Percentiles rank a stretch among this genome's conserved stretches.
These are phyloP conservation scores for Phaeomoniella chlamydospora DNA, from an alignment of 2,329 filamentous ascomycete species.

Conservation along the genomic window DNA sequence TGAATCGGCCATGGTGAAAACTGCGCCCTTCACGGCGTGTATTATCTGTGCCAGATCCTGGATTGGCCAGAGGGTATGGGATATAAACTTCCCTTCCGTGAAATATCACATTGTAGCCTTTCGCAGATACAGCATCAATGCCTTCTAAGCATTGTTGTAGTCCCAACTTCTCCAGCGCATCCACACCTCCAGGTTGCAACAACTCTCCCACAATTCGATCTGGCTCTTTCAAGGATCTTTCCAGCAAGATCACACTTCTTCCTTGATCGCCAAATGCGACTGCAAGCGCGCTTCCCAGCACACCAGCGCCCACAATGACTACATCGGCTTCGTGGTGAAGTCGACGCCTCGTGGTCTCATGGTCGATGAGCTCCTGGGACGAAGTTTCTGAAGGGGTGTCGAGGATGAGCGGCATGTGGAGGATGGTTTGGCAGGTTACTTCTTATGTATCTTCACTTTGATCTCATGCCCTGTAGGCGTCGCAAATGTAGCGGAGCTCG, in stretches of 20 bases:
- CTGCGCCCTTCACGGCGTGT: slow-evolving; percentile 53
- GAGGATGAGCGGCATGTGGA: slow-evolving; percentile 12
- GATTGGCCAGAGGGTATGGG: slow-evolving; percentile 55
- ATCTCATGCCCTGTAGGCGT: too few relatives aligned
- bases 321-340: slow-evolving; percentile 58
- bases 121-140: slow-evolving; percentile 72
- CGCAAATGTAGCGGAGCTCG: too few relatives aligned
- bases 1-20: slow-evolving; percentile 93
- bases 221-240: slow-evolving; percentile 79
- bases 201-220: slow-evolving; percentile 94
- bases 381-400: slow-evolving; percentile 13
- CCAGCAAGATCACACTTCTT: slow-evolving; percentile 77
- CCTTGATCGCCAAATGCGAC: slow-evolving; percentile 77
- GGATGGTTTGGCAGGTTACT: too few relatives aligned
- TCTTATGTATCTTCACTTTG: too few relatives aligned
- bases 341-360: slow-evolving; percentile 29
- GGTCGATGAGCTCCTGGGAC: slow-evolving; percentile 5
- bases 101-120: slow-evolving; percentile 82
- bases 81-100: slow-evolving; percentile 59
- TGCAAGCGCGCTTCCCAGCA: slow-evolving; percentile 78
- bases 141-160: slow-evolving; percentile 68
- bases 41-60: slow-evolving; percentile 5
- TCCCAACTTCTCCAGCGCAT: slow-evolving; percentile 66
- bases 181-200: slow-evolving; percentile 80
- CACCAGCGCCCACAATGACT: slow-evolving; percentile 80